phyloP scores from a whole-genome alignment of 2,329 filamentous ascomycete genomes.

The Epichloe baconii region DNA sequence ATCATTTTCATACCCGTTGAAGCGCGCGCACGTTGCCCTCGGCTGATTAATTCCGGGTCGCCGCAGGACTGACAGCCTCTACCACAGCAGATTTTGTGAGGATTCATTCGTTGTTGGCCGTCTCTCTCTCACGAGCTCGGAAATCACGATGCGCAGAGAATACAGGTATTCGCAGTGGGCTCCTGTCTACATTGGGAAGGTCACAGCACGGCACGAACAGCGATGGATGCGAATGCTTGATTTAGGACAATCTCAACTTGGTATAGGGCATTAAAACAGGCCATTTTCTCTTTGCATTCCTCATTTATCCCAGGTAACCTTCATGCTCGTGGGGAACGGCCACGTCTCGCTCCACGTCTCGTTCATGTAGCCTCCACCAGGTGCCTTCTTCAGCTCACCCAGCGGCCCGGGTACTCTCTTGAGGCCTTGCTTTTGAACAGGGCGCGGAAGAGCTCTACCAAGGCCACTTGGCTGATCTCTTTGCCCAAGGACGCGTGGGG shows the following conservation, averaged over 20 bases:
- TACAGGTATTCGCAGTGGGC: no score
- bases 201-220: no score
- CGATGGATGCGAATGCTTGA: no score
- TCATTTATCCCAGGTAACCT: slow-evolving; percentile 34
- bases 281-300: background rate
- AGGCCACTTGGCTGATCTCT: slow-evolving; percentile 44
- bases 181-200: no score
- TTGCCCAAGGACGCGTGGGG: slow-evolving; percentile 48
- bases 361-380: slow-evolving; percentile 45
- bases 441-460: slow-evolving; percentile 56
- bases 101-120: no score
- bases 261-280: background rate
- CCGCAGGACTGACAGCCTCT: no score
- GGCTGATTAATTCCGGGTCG: no score
- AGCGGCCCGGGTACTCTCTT: slow-evolving; percentile 48
- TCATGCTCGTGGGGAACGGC: slow-evolving; percentile 39
- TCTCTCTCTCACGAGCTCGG: no score
- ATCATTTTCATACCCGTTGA: no score
- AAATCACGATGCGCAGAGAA: no score
- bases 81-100: no score
- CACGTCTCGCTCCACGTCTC: slow-evolving; percentile 46
- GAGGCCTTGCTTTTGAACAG: slow-evolving; percentile 49
- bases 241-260: background rate
- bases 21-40: no score
- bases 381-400: slow-evolving; percentile 55